Conservation (phyloP, 352 stramenopile genomes). For the Phytopythium mirpurense region DNA sequence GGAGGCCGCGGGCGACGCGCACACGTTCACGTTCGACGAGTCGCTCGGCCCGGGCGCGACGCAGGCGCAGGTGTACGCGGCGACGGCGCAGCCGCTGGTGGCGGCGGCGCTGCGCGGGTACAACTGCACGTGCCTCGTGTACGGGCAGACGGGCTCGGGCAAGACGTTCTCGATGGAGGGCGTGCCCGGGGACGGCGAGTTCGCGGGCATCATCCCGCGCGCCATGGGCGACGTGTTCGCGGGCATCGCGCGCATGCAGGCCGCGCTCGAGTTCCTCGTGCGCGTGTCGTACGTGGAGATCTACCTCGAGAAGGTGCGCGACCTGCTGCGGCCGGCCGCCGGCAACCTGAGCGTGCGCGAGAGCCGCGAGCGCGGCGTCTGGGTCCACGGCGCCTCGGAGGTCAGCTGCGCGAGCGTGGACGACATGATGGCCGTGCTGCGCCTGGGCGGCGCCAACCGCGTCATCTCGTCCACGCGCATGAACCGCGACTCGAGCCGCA, state of each 20-base stretch:
- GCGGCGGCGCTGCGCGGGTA: constrained; percentile 66
- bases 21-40: constrained; percentile 74
- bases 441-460: constrained; percentile 88
- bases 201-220: constrained; percentile 67
- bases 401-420: constrained; percentile 50
- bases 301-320: constrained; percentile 98
- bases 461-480: constrained; percentile 86
- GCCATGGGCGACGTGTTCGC: constrained; percentile 70
- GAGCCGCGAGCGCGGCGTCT: constrained; percentile 55
- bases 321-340: constrained; percentile 83
- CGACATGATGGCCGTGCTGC: constrained; percentile 87
- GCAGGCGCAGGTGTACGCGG: constrained; percentile 52
- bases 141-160: constrained; percentile 88
- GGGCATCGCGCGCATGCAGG: constrained; percentile 62
- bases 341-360: constrained; percentile 64
- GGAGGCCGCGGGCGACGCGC: constrained; percentile 12
- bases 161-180: constrained; percentile 93
- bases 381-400: constrained; percentile 52
- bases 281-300: constrained; percentile 98
- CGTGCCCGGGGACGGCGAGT: constrained; percentile 57
- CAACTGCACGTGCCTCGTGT: constrained; percentile 92
- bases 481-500: constrained; percentile 89
- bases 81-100: constrained; percentile 59
- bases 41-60: constrained; percentile 52
- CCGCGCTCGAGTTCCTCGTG: constrained; percentile 90